Base-by-base conservation (phyloP, 495 filamentous ascomycete genomes). In the Baudoinia panamericana region DNA sequence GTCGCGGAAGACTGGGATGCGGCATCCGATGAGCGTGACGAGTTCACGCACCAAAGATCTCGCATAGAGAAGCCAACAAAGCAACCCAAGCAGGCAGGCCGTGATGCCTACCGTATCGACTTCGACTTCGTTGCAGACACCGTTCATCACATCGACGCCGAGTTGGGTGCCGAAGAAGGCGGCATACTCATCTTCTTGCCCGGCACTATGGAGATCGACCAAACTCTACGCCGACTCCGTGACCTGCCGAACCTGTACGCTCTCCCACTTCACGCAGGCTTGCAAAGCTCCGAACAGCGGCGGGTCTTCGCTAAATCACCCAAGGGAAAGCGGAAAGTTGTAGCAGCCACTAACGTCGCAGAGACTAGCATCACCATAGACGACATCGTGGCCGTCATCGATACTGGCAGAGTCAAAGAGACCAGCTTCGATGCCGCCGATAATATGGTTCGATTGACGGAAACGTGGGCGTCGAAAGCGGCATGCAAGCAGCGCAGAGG, bases 351-450 rank as follows among this genome's bases (percentile, higher is more conserved):
- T 12, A 97, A 97, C 50, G 88, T 97, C 12, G 90, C 90, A 2
- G 90, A 97, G 56, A 97, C 90, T 0, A 96, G 90, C 8, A 96
- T 97, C 54, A 97, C 90, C 0, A 97, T 97, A 36, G 83, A 90
- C 42, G 90, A 97, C 52, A 80, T 96, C 24, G 87, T 96, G 10
- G 90, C 86, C 17, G 92, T 97, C 35, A 92, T 97, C 37, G 90
- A 97, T 54, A 86, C 80, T 5, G 90, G 90, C 13, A 75, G 82
- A 22, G 88, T 97, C 16, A 96, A 96, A 57, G 90, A 97, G 61
- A 96, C 87, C 0, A 86, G 79, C 50, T 97, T 87, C 51, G 87
- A 95, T 57, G 76, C 86, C 0, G 76, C 80, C 43, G 87, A 82
- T 58, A 93, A 93, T 58, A 90, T 96, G 75, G 83, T 93, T 29